Evolutionary conservation across 2,329 filamentous ascomycete species (phyloP), one percentile per base, ranked within the genome.

Genomic region (Talaromyces sp.): DNA sequence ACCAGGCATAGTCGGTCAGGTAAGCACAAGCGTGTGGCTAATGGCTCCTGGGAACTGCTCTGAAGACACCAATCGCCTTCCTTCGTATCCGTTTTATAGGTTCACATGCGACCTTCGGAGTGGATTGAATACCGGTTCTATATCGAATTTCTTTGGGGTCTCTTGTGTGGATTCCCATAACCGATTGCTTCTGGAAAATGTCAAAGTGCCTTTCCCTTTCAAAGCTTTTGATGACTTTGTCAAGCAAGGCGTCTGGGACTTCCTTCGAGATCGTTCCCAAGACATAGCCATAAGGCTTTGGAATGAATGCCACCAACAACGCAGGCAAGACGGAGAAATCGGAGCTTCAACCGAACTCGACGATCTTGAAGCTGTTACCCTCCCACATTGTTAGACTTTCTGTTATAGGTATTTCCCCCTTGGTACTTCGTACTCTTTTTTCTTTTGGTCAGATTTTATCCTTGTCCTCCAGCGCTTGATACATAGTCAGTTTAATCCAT

Each of bases 51-150:
- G 31, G 25, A 49, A 49, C 29, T 47, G 38, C 13, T 17, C 17
- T 22, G 27, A 61, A 34, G 8, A 61, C n/a, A n/a, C 43, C 58
- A 17, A n/a, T 47, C 49, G 49, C 27, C 49, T 53, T 61, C 40
- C 13, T 13, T 31, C n/a, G 7, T 34, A 6, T 49, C 29, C 58
- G 15, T 47, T 31, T 31, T 49, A 34, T 27, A 10, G 13, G 15
- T 36, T 61, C 19, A 34, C 19, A 61, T 49, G 40, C 22, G 43
- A 45, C n/a, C 15, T 45, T 22, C 11, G 8, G 40, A 17, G 17
- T 3, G 58, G 10, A 10, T 22, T n/a, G 11, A 17, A 19, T 11
- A 27, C 31, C 25, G 29, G 29, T 29, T 34, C 17, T 22, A 36
- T 49, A 19, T 61, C 40, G 40, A 25, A 25, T 17, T 5, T 13